phyloP scores from a whole-genome alignment of 805 yeast species.

The Wickerhamomyces subpelliculosus region DNA sequence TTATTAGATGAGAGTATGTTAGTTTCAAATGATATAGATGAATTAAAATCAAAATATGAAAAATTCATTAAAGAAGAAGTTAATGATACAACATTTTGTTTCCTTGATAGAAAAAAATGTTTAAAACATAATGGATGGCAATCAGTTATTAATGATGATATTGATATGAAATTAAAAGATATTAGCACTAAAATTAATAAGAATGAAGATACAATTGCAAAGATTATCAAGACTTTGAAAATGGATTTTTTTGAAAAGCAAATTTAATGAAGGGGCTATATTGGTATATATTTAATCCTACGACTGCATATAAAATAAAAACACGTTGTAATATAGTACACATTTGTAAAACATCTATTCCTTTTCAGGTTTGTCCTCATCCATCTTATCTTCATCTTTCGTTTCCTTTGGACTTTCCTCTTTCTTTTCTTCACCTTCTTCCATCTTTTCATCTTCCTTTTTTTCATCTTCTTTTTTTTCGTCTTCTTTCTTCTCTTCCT shows the following conservation, averaged over 20 bases:
- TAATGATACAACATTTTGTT: constrained; percentile 29
- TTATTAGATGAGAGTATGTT: constrained; percentile 15
- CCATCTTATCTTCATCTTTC: too few relatives aligned
- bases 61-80: constrained; percentile 4
- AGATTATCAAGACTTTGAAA: constrained; percentile 29
- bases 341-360: not conserved
- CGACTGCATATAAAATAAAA: too few relatives aligned
- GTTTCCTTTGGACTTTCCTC: too few relatives aligned
- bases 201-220: constrained; percentile 23
- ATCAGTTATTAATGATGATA: constrained; percentile 26
- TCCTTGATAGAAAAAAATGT: constrained; percentile 51
- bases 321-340: not conserved
- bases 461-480: not conserved
- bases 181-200: constrained; percentile 13
- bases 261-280: not conserved
- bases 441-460: not conserved
- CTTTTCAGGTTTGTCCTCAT: too few relatives aligned
- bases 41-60: constrained; percentile 3
- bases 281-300: too few relatives aligned
- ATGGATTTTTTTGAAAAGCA: constrained; percentile 27
- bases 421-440: not conserved
- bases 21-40: constrained; percentile 9
- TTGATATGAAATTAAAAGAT: constrained; percentile 27
- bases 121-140: constrained; percentile 47
- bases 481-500: not conserved